A percentile compares a stretch with the other conserved stretches of the same genome.
phyloP scores from a whole-genome alignment of 768 basidiomycete species.

The Lepiota brunneoincarnata region DNA sequence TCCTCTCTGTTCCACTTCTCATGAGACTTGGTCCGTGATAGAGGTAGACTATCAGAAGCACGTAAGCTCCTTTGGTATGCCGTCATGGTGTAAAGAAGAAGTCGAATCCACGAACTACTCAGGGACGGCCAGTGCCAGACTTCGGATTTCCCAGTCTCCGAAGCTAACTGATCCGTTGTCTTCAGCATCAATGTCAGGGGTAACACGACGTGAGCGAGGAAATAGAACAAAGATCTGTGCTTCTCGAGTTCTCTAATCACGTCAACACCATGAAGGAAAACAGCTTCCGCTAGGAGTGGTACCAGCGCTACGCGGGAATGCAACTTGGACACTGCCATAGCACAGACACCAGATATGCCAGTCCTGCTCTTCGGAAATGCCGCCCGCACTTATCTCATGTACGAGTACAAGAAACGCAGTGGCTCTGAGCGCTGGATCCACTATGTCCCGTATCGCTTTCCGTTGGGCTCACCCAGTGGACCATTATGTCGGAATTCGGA shows the following conservation, averaged over 20 bases:
- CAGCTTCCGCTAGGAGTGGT: slow-evolving; percentile 37
- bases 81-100: slow-evolving; percentile 56
- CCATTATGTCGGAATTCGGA: no score
- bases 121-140: slow-evolving; percentile 44
- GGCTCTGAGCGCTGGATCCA: no score
- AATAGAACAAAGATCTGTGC: slow-evolving; percentile 51
- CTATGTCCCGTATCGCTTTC: no score
- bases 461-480: no score
- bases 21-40: slow-evolving; percentile 42
- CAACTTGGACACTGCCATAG: slow-evolving; percentile 30
- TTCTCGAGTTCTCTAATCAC: slow-evolving; percentile 56
- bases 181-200: slow-evolving; percentile 57
- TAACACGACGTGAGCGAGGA: slow-evolving; percentile 61
- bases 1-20: slow-evolving; percentile 28
- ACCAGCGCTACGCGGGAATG: slow-evolving; percentile 40
- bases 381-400: no score
- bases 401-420: no score
- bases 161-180: slow-evolving; percentile 42
- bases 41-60: slow-evolving; percentile 18
- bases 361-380: no score
- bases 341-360: no score
- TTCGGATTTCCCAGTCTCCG: slow-evolving; percentile 40
- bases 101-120: slow-evolving; percentile 55
- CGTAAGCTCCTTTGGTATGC: slow-evolving; percentile 41
- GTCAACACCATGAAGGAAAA: slow-evolving; percentile 50